These are phyloP conservation scores for Cryphonectria japonica DNA, from an alignment of 2,329 filamentous ascomycete genomes.

Conservation along the genomic window DNA sequence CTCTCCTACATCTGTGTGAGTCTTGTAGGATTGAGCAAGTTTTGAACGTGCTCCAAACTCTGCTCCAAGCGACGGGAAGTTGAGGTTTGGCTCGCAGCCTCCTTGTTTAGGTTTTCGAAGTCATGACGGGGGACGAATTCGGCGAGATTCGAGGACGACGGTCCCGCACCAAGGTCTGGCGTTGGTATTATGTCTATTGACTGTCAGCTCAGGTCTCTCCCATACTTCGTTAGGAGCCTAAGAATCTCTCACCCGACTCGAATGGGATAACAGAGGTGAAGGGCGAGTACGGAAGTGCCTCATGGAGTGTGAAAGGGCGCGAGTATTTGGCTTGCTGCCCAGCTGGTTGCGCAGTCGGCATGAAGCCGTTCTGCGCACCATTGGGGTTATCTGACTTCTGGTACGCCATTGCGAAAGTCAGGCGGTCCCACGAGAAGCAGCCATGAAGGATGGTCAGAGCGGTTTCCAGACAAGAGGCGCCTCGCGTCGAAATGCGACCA, in stretches of 20 bases:
- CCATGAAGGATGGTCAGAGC: slow-evolving; percentile 19
- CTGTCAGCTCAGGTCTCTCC: not conserved
- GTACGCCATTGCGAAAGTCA: slow-evolving; percentile 39
- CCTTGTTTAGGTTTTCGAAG: slow-evolving; percentile 72
- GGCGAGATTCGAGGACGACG: slow-evolving; percentile 54
- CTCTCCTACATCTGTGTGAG: slow-evolving; percentile 67
- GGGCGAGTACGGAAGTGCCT: slow-evolving; percentile 81
- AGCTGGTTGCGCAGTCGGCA: slow-evolving; percentile 26
- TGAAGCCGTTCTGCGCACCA: slow-evolving; percentile 36
- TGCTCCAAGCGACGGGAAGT: slow-evolving; percentile 70
- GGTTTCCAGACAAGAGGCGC: slow-evolving; percentile 16
- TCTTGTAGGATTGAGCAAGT: slow-evolving; percentile 72
- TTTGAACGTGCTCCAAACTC: slow-evolving; percentile 73
- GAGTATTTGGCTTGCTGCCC: slow-evolving; percentile 33
- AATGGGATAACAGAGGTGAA: slow-evolving; percentile 81
- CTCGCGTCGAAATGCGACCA: slow-evolving; percentile 1
- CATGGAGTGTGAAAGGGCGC: slow-evolving; percentile 66
- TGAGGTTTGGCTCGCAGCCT: slow-evolving; percentile 62
- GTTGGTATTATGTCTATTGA: slow-evolving; percentile 67
- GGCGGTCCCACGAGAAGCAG: slow-evolving; percentile 36
- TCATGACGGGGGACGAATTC: slow-evolving; percentile 56
- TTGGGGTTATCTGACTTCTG: slow-evolving; percentile 37
- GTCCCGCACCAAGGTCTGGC: slow-evolving; percentile 62
- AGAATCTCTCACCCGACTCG: slow-evolving; percentile 65
- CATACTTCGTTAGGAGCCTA: too few relatives aligned